Evolutionary conservation across 371 early-diverging fungal genomes (phyloP).

Genomic region (Mortierella sp.): DNA sequence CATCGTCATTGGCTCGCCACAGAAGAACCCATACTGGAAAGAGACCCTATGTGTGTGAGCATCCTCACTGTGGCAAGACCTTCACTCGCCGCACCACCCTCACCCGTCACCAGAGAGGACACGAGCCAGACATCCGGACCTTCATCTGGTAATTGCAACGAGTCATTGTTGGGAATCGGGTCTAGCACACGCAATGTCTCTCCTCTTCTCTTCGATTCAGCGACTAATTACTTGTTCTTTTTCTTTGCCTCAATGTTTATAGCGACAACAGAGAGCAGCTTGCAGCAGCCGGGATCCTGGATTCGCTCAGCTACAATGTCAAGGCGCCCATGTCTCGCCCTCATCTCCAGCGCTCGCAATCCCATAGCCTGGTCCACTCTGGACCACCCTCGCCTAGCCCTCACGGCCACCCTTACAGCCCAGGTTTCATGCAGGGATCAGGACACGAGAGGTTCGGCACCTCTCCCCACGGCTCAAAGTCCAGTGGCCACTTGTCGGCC

Average conservation of each 20-base stretch:
- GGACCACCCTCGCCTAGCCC: slow-evolving; percentile 52
- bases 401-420: slow-evolving; percentile 27
- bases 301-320: slow-evolving; percentile 20
- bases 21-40: slow-evolving; percentile 61
- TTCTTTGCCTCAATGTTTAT: neutral
- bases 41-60: slow-evolving; percentile 65
- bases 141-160: slow-evolving; percentile 41
- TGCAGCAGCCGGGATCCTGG: slow-evolving; percentile 53
- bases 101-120: slow-evolving; percentile 71
- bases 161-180: neutral
- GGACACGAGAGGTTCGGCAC: slow-evolving; percentile 27
- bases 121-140: slow-evolving; percentile 53
- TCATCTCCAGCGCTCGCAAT: slow-evolving; percentile 48
- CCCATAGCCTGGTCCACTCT: slow-evolving; percentile 36
- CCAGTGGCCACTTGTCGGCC: slow-evolving; percentile 33
- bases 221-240: neutral
- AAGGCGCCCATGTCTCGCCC: slow-evolving; percentile 28
- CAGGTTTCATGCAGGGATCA: slow-evolving; percentile 11
- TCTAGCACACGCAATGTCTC: neutral
- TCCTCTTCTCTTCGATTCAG: neutral
- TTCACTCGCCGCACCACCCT: slow-evolving; percentile 74
- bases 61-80: slow-evolving; percentile 60
- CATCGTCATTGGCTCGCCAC: slow-evolving; percentile 60
- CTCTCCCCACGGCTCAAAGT: slow-evolving; percentile 37
- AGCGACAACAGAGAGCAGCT: slow-evolving; percentile 55